Evolutionary conservation across 345 rosid species (phyloP), one percentile per base, ranked within the genome.

Genomic region (Sisymbrium irio): DNA sequence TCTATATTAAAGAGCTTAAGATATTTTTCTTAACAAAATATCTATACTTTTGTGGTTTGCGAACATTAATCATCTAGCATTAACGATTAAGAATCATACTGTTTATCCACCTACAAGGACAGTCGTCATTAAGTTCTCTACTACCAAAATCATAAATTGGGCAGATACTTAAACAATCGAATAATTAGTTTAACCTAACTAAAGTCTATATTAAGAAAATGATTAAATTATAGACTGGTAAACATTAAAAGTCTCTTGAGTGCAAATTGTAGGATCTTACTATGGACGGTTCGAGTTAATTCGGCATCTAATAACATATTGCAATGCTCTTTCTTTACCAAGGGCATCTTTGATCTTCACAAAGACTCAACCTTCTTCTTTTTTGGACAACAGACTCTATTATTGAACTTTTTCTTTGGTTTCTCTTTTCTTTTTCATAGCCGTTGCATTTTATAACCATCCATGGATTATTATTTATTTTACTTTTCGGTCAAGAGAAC

Each of bases 321-420:
- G 61, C 46, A 55, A 55, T 45, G 60, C 61, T n/a, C 65, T 76
- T 69, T 76, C 66, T 76, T 76, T 76, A 37, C 62, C 41, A 54
- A 19, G 18, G 71, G 75, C 71, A 76, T 76, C 79, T 76, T 76
- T 76, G 75, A 76, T 62, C 71, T 76, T 76, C 79, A 63, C 71
- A n/a, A 63, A 55, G 66, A 76, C 79, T 76, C 75, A 36, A 76
- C 75, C 71, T 69, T 27, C 27, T 22, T 22, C 55, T 69, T 35
- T 22, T 50, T 11, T 22, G 56, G 12, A 25, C 56, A 50, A 50
- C 56, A 50, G 56, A 22, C 56, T 22, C 56, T 50, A 50, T 50
- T 25, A 53, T 46, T 47, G 25, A 14, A 28, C 7, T 59, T n/a
- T n/a, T n/a, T n/a, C n/a, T n/a, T n/a, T n/a, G n/a, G n/a, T n/a